Conservation (phyloP, 192 early-diverging fungal species). For the Thamnidium elegans region DNA sequence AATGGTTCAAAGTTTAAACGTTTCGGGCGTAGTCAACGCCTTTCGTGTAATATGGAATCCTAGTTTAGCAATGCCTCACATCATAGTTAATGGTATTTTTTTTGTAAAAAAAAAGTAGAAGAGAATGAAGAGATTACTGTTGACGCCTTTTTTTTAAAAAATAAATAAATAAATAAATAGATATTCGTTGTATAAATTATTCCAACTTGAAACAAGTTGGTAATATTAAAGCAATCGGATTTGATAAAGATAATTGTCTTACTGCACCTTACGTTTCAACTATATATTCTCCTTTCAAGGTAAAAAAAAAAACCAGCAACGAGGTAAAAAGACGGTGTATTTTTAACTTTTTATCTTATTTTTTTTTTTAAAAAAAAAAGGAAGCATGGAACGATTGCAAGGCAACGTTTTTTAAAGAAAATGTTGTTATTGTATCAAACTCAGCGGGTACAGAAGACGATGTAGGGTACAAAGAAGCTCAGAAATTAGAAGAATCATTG, state of each 20-base stretch:
- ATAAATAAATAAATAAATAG: slow-evolving; percentile 29
- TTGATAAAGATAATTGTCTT: slow-evolving; percentile 97
- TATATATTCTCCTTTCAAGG: slow-evolving; percentile 68
- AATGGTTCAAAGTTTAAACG: slow-evolving; percentile 84
- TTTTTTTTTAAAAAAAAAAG: no score
- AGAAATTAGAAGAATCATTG: slow-evolving; percentile 42
- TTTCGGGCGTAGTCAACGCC: slow-evolving; percentile 54
- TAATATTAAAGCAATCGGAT: slow-evolving; percentile 69
- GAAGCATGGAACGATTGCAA: slow-evolving; percentile 66
- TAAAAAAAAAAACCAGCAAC: slow-evolving; percentile 18
- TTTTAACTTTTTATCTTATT: neutral
- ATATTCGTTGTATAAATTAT: slow-evolving; percentile 72
- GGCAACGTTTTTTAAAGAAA: slow-evolving; percentile 54
- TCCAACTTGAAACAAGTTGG: slow-evolving; percentile 51
- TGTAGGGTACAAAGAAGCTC: slow-evolving; percentile 48
- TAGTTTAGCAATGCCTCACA: slow-evolving; percentile 69
- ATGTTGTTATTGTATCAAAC: slow-evolving; percentile 86
- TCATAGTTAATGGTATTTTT: slow-evolving; percentile 60
- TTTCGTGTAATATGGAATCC: slow-evolving; percentile 59
- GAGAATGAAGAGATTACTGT: neutral
- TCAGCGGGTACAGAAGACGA: slow-evolving; percentile 87
- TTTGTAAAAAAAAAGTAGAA: neutral
- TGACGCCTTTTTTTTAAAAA: neutral
- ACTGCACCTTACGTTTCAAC: slow-evolving; percentile 75
- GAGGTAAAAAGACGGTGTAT: neutral